Conservation (phyloP, 2,329 filamentous ascomycete genomes). For the Rhynchosporium secalis region DNA sequence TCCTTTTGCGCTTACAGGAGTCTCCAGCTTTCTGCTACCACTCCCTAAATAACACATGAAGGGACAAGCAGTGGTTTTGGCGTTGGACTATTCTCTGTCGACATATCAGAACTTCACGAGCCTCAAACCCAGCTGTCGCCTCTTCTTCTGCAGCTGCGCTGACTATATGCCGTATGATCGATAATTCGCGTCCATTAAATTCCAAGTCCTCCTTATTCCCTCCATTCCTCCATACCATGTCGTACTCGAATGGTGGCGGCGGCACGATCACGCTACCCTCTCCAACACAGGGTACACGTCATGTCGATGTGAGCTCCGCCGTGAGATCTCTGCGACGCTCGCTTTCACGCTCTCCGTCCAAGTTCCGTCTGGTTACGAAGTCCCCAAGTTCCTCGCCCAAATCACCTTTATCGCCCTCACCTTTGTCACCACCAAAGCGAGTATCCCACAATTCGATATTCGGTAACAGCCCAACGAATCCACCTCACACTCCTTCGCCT, state of each 20-base stretch:
- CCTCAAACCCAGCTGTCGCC: not conserved
- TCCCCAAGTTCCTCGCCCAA: slow-evolving; percentile 48
- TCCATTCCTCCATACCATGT: slow-evolving; percentile 48
- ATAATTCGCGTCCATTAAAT: slow-evolving; percentile 23
- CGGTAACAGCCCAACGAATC: slow-evolving; percentile 30
- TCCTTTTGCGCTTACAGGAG: slow-evolving; percentile 3
- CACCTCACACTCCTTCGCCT: slow-evolving; percentile 50
- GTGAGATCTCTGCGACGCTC: slow-evolving; percentile 84
- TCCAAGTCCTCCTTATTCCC: slow-evolving; percentile 14
- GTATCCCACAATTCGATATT: slow-evolving; percentile 46
- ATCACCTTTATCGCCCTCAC: slow-evolving; percentile 59
- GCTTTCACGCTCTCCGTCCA: slow-evolving; percentile 90
- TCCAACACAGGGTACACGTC: slow-evolving; percentile 77
- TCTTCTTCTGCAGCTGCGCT: not conserved
- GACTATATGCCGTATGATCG: slow-evolving; percentile 28
- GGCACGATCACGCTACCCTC: slow-evolving; percentile 77
- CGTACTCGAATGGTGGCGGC: slow-evolving; percentile 57
- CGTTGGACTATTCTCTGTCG: not conserved
- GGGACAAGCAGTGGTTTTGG: not conserved
- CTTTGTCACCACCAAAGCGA: slow-evolving; percentile 49
- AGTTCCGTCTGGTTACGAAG: slow-evolving; percentile 66
- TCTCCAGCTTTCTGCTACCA: not conserved
- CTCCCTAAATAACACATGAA: not conserved
- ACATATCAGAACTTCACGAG: not conserved
- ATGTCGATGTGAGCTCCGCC: slow-evolving; percentile 78